phyloP scores from a whole-genome alignment of 768 basidiomycete genomes.

The Boletus insuetus region DNA sequence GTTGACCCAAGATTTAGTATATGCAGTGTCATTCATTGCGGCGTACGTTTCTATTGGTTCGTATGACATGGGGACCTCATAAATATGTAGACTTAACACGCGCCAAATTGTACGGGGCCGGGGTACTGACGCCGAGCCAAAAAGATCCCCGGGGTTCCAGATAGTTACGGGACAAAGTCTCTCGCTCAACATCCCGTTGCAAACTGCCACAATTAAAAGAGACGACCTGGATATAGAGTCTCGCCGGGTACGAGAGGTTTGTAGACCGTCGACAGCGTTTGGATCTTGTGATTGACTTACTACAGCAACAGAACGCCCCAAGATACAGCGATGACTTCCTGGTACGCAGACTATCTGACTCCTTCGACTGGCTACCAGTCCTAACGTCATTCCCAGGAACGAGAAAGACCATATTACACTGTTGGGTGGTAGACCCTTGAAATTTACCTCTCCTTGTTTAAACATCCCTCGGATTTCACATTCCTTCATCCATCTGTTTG shows the following conservation, averaged over 20 bases:
- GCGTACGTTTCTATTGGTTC: conserved; percentile 41
- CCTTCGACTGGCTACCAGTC: background rate
- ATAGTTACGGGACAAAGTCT: conserved; percentile 15
- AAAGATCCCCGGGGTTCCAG: conserved; percentile 27
- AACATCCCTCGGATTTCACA: background rate
- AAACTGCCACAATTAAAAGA: background rate
- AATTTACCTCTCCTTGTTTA: background rate
- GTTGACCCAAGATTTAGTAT: conserved; percentile 38
- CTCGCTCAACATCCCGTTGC: conserved; percentile 4
- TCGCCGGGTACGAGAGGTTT: conserved; percentile 4
- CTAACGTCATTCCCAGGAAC: background rate
- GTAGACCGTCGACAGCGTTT: background rate
- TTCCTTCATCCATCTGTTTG: background rate
- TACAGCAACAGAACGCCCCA: conserved; percentile 1
- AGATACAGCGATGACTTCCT: background rate
- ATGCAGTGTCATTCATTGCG: conserved; percentile 63
- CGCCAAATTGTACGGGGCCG: conserved; percentile 51
- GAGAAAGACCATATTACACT: conserved; percentile 4
- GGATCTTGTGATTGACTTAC: background rate
- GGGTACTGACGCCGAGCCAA: conserved; percentile 47
- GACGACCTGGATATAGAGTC: background rate
- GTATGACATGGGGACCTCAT: conserved; percentile 8
- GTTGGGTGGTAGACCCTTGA: conserved; percentile 7
- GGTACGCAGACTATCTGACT: conserved; percentile 2
- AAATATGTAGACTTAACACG: conserved; percentile 52